Evolutionary conservation across 768 basidiomycete species (phyloP).

Genomic region (Termitomyces sp.): DNA sequence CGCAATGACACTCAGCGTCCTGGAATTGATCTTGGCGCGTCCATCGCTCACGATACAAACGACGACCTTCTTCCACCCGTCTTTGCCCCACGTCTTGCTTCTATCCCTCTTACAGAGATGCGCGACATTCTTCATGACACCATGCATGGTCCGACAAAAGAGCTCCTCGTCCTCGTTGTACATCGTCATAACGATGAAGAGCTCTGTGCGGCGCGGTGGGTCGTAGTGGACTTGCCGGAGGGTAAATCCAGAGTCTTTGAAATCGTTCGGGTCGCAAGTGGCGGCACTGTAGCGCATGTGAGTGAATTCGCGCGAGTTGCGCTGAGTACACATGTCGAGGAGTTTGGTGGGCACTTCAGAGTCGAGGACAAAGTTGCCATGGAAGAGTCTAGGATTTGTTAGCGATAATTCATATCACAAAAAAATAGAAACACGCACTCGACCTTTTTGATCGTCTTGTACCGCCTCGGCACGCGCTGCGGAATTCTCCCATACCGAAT

Average conservation of each 20-base stretch:
- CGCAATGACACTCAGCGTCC: constrained; percentile 82
- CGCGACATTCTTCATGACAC: constrained; percentile 90
- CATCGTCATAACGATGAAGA: constrained; percentile 99
- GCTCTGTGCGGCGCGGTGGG: constrained; percentile 83
- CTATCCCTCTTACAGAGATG: constrained; percentile 83
- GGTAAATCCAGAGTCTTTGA: constrained; percentile 75
- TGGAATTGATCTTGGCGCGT: constrained; percentile 75
- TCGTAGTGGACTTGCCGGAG: constrained; percentile 90
- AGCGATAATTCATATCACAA: background rate
- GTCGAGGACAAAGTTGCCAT: constrained; percentile 92
- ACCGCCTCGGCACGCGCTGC: constrained; percentile 79
- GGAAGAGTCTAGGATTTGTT: constrained; percentile 55
- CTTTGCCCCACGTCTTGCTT: constrained; percentile 94
- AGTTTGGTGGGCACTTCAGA: constrained; percentile 88
- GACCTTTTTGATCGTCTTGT: constrained; percentile 93
- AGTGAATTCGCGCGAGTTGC: constrained; percentile 85
- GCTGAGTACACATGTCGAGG: constrained; percentile 71
- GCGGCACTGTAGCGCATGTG: constrained; percentile 96
- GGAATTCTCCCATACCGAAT: constrained; percentile 90
- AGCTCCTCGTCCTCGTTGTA: constrained; percentile 92
- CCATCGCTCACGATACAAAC: constrained; percentile 91
- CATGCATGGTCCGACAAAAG: constrained; percentile 92
- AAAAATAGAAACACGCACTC: constrained; percentile 44
- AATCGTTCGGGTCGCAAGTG: constrained; percentile 95
- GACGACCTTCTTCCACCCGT: constrained; percentile 98